Percentiles rank a stretch among this genome's conserved stretches.
Evolutionary conservation across 75 land plant genomes (phyloP).

Genomic region (Sequoiadendron giganteum): DNA sequence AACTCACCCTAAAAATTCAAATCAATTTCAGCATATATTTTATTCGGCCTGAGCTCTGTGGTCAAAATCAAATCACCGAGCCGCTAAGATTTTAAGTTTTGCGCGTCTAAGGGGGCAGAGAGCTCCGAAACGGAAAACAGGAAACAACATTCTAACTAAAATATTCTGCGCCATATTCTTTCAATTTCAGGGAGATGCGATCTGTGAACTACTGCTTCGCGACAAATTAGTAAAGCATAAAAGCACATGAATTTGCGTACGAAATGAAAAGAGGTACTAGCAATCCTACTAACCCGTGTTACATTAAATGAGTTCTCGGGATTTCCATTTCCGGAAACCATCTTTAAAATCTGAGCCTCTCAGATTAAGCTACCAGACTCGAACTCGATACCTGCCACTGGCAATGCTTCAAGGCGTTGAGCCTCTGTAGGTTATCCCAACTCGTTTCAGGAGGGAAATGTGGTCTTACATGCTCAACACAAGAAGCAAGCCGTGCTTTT

Average conservation of each 20-base stretch:
- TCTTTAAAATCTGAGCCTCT: neutral
- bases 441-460: neutral
- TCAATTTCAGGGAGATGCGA: neutral
- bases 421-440: neutral
- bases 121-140: neutral
- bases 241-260: neutral
- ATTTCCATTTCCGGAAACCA: neutral
- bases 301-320: neutral
- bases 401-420: neutral
- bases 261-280: neutral
- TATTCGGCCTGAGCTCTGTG: neutral
- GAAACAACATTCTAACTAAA: neutral
- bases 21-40: neutral
- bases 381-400: neutral
- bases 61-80: no score
- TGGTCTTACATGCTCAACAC: neutral
- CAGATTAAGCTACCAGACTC: neutral
- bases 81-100: no score
- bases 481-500: neutral
- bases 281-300: neutral
- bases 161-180: neutral
- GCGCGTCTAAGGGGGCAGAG: no score
- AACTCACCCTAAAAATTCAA: no score
- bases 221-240: neutral
- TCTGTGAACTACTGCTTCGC: neutral